Base-by-base conservation (phyloP, 352 stramenopile genomes). In the Phytopythium aichiense region DNA sequence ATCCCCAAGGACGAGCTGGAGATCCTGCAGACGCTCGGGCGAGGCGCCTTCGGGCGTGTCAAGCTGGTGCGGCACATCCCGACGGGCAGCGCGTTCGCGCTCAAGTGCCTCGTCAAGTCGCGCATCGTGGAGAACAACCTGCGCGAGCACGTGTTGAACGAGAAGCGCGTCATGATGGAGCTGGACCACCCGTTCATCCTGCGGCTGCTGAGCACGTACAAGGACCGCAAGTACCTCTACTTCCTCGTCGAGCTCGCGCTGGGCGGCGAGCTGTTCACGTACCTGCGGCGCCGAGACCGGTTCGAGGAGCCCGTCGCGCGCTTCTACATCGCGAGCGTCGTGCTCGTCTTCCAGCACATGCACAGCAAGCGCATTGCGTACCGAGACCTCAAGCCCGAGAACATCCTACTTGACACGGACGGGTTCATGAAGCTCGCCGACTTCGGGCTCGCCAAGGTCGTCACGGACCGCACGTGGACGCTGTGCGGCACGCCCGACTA, bases 401-500 rank as follows among this genome's bases (percentile, higher is more conserved):
- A 97, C 42, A 84, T 97, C 13, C 68, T 97, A 30, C 73, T 97
- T 18, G 87, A 90, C 60, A 82, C 79, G 22, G 75, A 88, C 51
- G 91, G 89, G 7, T 94, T 94, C 62, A 89, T 98, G 57, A 97
- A 98, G 54, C 70, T 98, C 18, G 84, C 81, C 7, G 91, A 98
- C 59, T 98, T 98, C 71, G 90, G 93, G 0, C 85, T 98, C 37
- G 93, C 92, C 8, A 98, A 98, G 66, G 71, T 96, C 45, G 77
- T 96, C 50, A 90, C 71, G 1, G 78, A 95, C 31, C 68, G 79
- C 8, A 97, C 91, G 18, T 97, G 85, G 84, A 98, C 90, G 8
- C 66, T 97, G 25, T 98, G 92, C 56, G 92, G 92, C 11, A 98
- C 92, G 13, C 94, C 92, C 15, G 90, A 98, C 59, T 98, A 98